These are phyloP conservation scores for Theobroma grandiflorum DNA, from an alignment of 441 rosid genomes.

Conservation along the genomic window DNA sequence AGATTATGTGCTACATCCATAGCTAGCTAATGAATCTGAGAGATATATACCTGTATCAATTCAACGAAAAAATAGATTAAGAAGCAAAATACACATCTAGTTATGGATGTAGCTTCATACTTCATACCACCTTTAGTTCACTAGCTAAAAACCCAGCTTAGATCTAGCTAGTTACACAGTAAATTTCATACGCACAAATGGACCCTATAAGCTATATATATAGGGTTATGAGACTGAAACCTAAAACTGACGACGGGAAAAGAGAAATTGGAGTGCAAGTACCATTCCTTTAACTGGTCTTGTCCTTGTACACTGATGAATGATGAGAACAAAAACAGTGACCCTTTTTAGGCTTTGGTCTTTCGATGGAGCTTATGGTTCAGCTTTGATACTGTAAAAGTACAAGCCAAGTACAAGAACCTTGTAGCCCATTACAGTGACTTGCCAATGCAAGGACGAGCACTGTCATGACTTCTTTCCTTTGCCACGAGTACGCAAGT, in stretches of 20 bases:
- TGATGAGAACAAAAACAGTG: background rate
- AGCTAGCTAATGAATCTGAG: background rate
- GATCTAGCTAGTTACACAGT: background rate
- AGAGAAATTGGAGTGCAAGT: too few species aligned
- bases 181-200: background rate
- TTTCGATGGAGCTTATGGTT: background rate
- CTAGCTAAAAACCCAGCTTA: conserved; percentile 2
- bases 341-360: background rate
- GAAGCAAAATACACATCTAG: background rate
- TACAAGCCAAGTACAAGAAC: conserved; percentile 1
- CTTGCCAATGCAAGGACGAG: background rate
- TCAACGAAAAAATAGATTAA: background rate
- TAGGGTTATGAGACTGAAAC: background rate
- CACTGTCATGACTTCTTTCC: background rate
- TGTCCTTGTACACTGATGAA: too few species aligned
- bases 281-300: too few species aligned
- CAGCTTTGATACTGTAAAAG: conserved; percentile 8
- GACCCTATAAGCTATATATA: background rate
- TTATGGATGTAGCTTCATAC: too few species aligned
- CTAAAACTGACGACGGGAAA: background rate
- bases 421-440: background rate
- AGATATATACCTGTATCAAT: background rate
- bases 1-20: background rate
- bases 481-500: background rate
- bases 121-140: too few species aligned